Percentiles rank a stretch among this genome's conserved stretches.
phyloP scores from a whole-genome alignment of 1,284 basidiomycete species.

The Austroboletus novae-zelandiae region DNA sequence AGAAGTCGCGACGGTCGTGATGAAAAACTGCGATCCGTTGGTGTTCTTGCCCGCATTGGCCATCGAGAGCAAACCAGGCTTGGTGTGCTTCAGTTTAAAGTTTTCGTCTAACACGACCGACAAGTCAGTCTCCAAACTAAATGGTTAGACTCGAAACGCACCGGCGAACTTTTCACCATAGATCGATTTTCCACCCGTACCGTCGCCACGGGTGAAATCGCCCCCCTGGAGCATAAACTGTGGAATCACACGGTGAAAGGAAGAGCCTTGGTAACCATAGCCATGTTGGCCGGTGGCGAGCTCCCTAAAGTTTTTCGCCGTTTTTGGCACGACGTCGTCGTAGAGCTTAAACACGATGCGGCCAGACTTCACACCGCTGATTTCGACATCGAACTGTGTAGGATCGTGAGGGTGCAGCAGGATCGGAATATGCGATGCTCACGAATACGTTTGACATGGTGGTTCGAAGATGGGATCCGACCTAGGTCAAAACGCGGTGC shows the following conservation, averaged over 20 bases:
- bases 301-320: constrained; percentile 88
- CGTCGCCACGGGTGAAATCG: constrained; percentile 71
- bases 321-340: constrained; percentile 69
- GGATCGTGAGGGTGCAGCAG: background rate
- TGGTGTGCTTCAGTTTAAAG: constrained; percentile 77
- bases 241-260: constrained; percentile 83
- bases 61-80: constrained; percentile 88
- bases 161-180: constrained; percentile 85
- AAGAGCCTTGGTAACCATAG: constrained; percentile 60
- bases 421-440: constrained; percentile 14
- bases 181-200: constrained; percentile 92
- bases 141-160: constrained; percentile 7
- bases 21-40: constrained; percentile 59
- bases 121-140: no score
- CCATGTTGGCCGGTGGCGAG: constrained; percentile 78
- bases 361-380: constrained; percentile 55
- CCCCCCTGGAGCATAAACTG: constrained; percentile 66
- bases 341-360: constrained; percentile 86
- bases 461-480: constrained; percentile 9
- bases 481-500: background rate
- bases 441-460: constrained; percentile 46
- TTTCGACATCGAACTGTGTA: constrained; percentile 74
- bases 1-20: constrained; percentile 67
- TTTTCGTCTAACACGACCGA: constrained; percentile 70
- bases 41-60: constrained; percentile 78